Evolutionary conservation across 2,329 filamentous ascomycete genomes (phyloP), one percentile per base, ranked within the genome.

Genomic region (Apiospora koreana): DNA sequence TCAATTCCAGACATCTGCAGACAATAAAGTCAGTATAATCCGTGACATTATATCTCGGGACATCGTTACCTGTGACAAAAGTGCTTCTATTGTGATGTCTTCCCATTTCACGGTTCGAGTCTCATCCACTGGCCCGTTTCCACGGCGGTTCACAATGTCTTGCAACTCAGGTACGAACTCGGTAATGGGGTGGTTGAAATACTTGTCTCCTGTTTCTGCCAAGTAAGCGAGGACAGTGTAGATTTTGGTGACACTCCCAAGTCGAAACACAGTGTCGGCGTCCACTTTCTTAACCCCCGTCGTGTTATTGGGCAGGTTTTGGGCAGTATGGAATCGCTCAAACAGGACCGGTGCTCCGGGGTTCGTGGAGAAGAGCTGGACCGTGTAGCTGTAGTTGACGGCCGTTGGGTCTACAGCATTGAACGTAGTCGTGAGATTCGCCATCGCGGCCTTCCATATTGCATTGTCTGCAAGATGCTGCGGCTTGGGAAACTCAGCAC

Each of bases 121-220:
- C 5, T 45, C 50, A 23, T 70, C 69, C 5, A 75, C 74, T 16
- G 71, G 42, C 2, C 65, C 70, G 2, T 67, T 69, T 2, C 58
- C 50, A 2, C 43, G 48, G 12, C 62, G 35, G 16, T 69, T 14
- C 3, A 72, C 75, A 2, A 80, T 75, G 2, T 69, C 74, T n/a
- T 74, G 74, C 18, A 84, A 74, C 69, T 83, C 81, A 2, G 82
- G 80, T 2, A 84, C 73, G 67, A 80, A 80, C 18, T 82, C 81
- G 1, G 79, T 79, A 16, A 84, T 76, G 2, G 81, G 81, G 6
- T 83, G 80, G 68, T 80, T 80, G 75, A 79, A 81, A 43, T 79
- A 73, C 0, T 71, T 66, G 35, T 81, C 80, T 0, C 81, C 81
- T 0, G 76, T 78, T 18, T 77, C 76, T 0, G 78, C 74, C 0